Evolutionary conservation across 2,329 filamentous ascomycete species (phyloP).

Genomic region (Phoma sp.): DNA sequence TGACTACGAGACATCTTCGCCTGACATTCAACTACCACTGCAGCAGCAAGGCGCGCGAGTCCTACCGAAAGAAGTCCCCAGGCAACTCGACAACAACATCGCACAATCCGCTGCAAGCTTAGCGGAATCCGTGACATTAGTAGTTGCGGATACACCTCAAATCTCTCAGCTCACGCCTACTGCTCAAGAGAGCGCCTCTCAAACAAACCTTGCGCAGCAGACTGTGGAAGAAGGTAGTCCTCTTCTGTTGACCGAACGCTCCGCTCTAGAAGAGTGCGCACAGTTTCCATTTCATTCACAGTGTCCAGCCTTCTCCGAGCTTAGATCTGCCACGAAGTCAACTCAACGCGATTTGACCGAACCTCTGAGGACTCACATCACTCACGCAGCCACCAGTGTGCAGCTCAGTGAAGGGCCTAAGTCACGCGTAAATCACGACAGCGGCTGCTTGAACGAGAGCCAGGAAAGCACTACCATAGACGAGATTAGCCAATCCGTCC

Average conservation of each 20-base stretch:
- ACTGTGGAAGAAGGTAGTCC: background rate
- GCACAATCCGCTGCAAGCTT: background rate
- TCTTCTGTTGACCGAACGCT: constrained; percentile 12
- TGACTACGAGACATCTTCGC: background rate
- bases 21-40: background rate
- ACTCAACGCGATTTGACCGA: background rate
- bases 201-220: background rate
- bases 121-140: background rate
- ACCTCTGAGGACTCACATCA: background rate
- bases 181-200: background rate
- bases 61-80: too few species aligned
- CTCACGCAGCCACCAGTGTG: background rate
- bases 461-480: constrained; percentile 15
- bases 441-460: background rate
- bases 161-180: constrained; percentile 1
- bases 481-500: constrained; percentile 4
- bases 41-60: background rate
- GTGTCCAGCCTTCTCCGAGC: constrained; percentile 4
- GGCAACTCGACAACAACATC: background rate
- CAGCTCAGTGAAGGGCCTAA: background rate
- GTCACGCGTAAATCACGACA: background rate
- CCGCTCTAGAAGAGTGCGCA: constrained; percentile 15
- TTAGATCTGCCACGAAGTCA: background rate
- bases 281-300: constrained; percentile 24
- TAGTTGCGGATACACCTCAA: constrained; percentile 10